Conservation (phyloP, 1,284 basidiomycete genomes). For the Apiotrichum siamense region DNA sequence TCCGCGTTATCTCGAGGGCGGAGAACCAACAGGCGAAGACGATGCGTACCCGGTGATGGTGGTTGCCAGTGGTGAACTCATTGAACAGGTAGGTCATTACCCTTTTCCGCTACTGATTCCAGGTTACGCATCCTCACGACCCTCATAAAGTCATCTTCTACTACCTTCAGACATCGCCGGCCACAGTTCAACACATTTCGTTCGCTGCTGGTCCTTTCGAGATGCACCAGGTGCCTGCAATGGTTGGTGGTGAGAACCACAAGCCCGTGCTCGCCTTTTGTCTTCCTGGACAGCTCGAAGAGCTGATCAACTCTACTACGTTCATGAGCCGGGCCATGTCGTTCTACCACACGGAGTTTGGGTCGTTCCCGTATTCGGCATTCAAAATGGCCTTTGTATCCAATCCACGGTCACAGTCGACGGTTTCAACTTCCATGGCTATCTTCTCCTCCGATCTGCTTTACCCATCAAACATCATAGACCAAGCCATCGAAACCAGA, state of each 20-base stretch:
- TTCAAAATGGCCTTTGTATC: constrained; percentile 97
- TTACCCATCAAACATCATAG: constrained; percentile 82
- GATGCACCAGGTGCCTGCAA: constrained; percentile 61
- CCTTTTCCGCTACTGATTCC: constrained; percentile 8
- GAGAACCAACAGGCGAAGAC: constrained; percentile 49
- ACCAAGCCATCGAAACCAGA: constrained; percentile 86
- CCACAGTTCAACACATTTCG: constrained; percentile 90
- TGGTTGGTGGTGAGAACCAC: constrained; percentile 54
- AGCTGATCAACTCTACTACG: constrained; percentile 60
- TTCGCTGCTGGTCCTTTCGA: constrained; percentile 95
- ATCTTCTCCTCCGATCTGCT: constrained; percentile 77
- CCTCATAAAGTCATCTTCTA: constrained; percentile 92
- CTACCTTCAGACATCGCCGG: constrained; percentile 79
- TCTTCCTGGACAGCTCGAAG: constrained; percentile 70
- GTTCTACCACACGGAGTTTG: constrained; percentile 86
- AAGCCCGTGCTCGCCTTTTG: constrained; percentile 91
- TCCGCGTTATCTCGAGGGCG: constrained; percentile 73
- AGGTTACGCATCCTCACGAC: constrained; percentile 90
- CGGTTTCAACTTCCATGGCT: constrained; percentile 78
- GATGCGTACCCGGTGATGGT: constrained; percentile 70
- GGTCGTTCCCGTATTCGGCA: constrained; percentile 92
- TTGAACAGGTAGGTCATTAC: constrained; percentile 66
- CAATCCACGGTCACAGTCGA: constrained; percentile 68
- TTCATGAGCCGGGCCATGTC: constrained; percentile 84
- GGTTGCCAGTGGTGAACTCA: constrained; percentile 85